phyloP scores from a whole-genome alignment of 768 basidiomycete genomes.

The Daedaleopsis sinensis region DNA sequence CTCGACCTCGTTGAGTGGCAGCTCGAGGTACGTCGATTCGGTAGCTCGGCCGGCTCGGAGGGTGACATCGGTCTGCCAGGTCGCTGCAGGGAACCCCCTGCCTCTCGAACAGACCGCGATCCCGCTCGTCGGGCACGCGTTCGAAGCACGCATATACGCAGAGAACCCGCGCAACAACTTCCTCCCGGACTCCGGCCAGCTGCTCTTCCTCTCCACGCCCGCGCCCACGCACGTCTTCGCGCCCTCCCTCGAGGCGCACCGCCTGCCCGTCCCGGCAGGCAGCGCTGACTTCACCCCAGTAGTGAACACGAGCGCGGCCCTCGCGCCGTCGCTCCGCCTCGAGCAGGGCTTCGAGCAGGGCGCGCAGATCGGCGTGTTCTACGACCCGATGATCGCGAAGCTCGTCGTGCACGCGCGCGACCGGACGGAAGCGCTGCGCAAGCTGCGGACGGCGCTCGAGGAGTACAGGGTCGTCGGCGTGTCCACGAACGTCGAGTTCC shows the following conservation, averaged over 20 bases:
- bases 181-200: slow-evolving; percentile 85
- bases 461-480: slow-evolving; percentile 92
- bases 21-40: slow-evolving; percentile 56
- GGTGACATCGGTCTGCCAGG: slow-evolving; percentile 41
- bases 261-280: not conserved
- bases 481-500: slow-evolving; percentile 89
- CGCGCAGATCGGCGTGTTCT: slow-evolving; percentile 83
- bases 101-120: slow-evolving; percentile 78
- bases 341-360: slow-evolving; percentile 88
- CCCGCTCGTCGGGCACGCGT: slow-evolving; percentile 89
- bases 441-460: slow-evolving; percentile 78
- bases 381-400: slow-evolving; percentile 92
- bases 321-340: slow-evolving; percentile 73
- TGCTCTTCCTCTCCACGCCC: slow-evolving; percentile 83
- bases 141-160: slow-evolving; percentile 94
- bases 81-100: slow-evolving; percentile 87
- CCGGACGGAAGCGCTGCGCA: slow-evolving; percentile 79
- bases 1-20: slow-evolving; percentile 97
- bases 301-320: slow-evolving; percentile 22
- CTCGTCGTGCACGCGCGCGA: slow-evolving; percentile 88
- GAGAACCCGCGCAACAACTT: slow-evolving; percentile 94
- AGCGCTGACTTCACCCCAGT: slow-evolving; percentile 17
- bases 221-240: slow-evolving; percentile 72
- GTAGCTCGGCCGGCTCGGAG: not conserved
- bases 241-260: slow-evolving; percentile 40